phyloP scores from a whole-genome alignment of 148 eudicot genomes.

The Rheum nobile region DNA sequence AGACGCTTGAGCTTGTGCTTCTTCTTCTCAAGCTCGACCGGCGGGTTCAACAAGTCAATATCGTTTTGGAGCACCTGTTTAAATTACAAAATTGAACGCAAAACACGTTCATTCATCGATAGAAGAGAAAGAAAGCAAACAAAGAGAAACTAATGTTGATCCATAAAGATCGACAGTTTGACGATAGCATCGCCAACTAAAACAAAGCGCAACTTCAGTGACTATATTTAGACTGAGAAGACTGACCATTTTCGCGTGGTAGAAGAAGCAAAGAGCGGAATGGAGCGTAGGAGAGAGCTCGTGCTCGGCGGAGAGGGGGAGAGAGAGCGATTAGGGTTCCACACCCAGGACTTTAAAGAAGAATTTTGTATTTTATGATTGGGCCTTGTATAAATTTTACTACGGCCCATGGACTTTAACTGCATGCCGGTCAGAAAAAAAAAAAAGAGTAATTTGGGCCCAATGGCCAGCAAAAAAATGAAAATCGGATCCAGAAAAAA shows the following conservation, averaged over 20 bases:
- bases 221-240: neutral
- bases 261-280: neutral
- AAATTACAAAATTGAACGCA: neutral
- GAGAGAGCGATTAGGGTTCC: neutral
- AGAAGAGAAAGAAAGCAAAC: neutral
- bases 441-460: no score
- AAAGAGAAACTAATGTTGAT: neutral
- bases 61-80: slow-evolving; percentile 9
- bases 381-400: neutral
- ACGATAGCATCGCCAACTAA: neutral
- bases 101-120: neutral
- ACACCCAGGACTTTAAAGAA: neutral
- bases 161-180: neutral
- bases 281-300: neutral
- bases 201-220: no score
- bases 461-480: no score
- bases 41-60: slow-evolving; percentile 11
- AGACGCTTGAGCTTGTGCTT: slow-evolving; percentile 11
- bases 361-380: neutral
- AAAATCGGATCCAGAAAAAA: no score
- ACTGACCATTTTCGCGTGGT: neutral
- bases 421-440: no score
- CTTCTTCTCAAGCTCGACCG: slow-evolving; percentile 10
- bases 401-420: neutral
- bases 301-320: neutral